These are phyloP conservation scores for Paramecium tetraurelia DNA, from an alignment of 73 alveolate genomes.

Conservation along the genomic window DNA sequence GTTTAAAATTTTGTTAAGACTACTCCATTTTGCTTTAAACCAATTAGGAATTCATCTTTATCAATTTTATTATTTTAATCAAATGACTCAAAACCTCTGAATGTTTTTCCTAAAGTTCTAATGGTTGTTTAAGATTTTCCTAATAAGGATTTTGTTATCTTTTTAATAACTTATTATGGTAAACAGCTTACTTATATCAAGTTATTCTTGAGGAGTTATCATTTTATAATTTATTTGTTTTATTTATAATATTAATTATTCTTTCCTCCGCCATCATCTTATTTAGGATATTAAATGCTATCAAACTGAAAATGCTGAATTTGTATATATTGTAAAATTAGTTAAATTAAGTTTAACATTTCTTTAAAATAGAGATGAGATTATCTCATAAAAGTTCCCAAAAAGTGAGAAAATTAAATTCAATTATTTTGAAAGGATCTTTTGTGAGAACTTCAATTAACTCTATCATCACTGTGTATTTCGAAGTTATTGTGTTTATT, in stretches of 20 bases:
- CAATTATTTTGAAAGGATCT: too few relatives aligned
- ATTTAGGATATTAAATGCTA: not conserved
- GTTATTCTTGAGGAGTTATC: conserved; percentile 39
- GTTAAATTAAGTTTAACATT: too few relatives aligned
- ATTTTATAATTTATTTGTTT: not conserved
- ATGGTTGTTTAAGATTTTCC: conserved; percentile 54
- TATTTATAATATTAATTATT: not conserved
- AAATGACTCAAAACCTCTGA: conserved; percentile 83
- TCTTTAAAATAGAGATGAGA: too few relatives aligned
- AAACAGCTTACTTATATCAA: not conserved
- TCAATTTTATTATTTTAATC: conserved; percentile 91
- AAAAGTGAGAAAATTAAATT: too few relatives aligned
- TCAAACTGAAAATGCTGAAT: not conserved
- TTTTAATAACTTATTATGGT: not conserved
- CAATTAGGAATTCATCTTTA: conserved; percentile 87
- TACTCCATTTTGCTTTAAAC: conserved; percentile 88
- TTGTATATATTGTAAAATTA: not conserved
- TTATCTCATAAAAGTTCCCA: too few relatives aligned
- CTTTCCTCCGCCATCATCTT: not conserved
- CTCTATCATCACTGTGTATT: too few relatives aligned
- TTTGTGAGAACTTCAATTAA: too few relatives aligned
- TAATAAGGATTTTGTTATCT: not conserved
- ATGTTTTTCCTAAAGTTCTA: conserved; percentile 84
- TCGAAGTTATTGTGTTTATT: too few relatives aligned
- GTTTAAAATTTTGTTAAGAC: conserved; percentile 83